Evolutionary conservation across 192 early-diverging fungal genomes (phyloP).

Genomic region (Funneliformis mosseae): DNA sequence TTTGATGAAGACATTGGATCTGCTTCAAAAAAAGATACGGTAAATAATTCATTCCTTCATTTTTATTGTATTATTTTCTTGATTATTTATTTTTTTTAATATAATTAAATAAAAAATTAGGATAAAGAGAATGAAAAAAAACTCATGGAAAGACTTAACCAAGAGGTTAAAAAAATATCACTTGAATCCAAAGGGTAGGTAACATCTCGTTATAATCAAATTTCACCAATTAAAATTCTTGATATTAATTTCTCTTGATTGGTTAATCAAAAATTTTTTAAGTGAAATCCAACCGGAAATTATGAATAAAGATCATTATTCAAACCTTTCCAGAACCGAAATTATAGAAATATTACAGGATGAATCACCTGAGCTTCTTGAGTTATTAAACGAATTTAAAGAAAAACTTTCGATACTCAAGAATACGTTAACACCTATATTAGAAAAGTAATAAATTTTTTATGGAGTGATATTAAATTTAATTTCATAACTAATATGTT

Average conservation of each 20-base stretch:
- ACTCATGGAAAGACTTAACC: slow-evolving; percentile 52
- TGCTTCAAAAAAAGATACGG: background rate
- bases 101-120: slow-evolving; percentile 11
- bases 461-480: background rate
- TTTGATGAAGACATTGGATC: slow-evolving; percentile 62
- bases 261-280: background rate
- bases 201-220: background rate
- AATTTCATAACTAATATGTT: slow-evolving; percentile 3
- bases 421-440: slow-evolving; percentile 30
- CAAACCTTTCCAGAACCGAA: slow-evolving; percentile 60
- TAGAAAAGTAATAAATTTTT: slow-evolving; percentile 37
- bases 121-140: slow-evolving; percentile 53
- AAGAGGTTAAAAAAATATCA: slow-evolving; percentile 53
- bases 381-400: slow-evolving; percentile 66
- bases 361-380: slow-evolving; percentile 73
- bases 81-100: background rate
- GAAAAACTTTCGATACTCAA: slow-evolving; percentile 46
- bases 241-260: background rate
- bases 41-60: background rate
- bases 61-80: too few species aligned
- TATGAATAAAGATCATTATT: slow-evolving; percentile 38
- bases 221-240: background rate
- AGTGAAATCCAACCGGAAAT: background rate
- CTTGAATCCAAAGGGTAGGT: slow-evolving; percentile 40
- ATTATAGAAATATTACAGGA: slow-evolving; percentile 69